Conservation (phyloP, 345 rosid species). For the Heritiera fomes region DNA sequence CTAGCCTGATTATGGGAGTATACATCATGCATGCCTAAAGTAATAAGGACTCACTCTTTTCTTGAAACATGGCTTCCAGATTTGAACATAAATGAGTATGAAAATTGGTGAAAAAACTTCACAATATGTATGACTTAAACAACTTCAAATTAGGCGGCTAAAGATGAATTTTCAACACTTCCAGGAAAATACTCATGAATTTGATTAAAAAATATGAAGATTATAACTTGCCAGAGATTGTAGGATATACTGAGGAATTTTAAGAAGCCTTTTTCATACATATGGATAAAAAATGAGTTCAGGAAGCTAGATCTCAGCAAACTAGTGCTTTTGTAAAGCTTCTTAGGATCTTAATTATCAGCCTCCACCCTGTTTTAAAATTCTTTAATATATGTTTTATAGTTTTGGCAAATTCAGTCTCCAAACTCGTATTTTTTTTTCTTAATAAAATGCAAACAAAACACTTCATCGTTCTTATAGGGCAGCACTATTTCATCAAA, state of each 20-base stretch:
- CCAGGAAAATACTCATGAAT: not conserved
- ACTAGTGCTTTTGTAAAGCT: not conserved
- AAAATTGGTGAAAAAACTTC: not conserved
- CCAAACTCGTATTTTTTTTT: not conserved
- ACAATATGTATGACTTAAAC: not conserved
- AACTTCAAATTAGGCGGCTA: not conserved
- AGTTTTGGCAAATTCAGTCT: not conserved
- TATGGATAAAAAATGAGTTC: not conserved
- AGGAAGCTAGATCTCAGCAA: not conserved
- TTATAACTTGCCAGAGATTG: not conserved
- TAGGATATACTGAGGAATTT: not conserved
- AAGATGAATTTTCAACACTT: not conserved
- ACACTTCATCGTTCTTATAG: not conserved
- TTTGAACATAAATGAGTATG: not conserved
- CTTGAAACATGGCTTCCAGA: not conserved
- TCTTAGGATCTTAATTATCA: not conserved
- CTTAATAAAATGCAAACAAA: not conserved
- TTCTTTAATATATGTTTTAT: not conserved
- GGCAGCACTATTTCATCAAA: not conserved
- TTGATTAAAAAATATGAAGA: not conserved
- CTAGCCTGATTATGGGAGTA: not conserved
- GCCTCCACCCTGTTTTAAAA: not conserved
- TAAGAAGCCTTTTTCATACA: not conserved
- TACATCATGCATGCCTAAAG: not conserved
- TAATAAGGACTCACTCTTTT: not conserved